phyloP scores from a whole-genome alignment of 148 eudicot species.

The Nyssa sinensis region DNA sequence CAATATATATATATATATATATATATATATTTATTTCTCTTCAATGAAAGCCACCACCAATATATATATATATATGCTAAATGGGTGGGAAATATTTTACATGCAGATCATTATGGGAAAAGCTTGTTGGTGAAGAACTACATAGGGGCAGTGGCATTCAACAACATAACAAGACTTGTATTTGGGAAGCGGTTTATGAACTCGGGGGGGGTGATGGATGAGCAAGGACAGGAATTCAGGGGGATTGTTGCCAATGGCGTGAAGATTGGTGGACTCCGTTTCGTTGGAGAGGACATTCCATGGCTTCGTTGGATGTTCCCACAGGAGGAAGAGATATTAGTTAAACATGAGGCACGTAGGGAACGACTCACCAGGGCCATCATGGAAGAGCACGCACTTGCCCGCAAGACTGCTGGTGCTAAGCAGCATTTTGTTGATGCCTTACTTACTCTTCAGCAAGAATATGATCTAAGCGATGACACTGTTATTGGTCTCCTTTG shows the following conservation, averaged over 20 bases:
- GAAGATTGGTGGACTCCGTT: conserved; percentile 42
- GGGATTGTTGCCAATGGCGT: conserved; percentile 50
- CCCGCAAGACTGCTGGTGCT: conserved; percentile 40
- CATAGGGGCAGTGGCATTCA: conserved; percentile 75
- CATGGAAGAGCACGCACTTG: conserved; percentile 69
- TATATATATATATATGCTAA: too few relatives aligned
- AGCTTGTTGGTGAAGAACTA: conserved; percentile 52
- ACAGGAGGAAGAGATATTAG: conserved; percentile 54
- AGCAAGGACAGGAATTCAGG: conserved; percentile 74
- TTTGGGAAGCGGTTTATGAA: conserved; percentile 81
- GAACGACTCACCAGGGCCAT: conserved; percentile 60
- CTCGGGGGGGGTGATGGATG: conserved; percentile 59
- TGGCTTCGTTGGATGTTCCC: conserved; percentile 70
- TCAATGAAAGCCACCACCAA: too few relatives aligned
- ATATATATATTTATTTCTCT: too few relatives aligned
- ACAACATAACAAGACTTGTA: conserved; percentile 80
- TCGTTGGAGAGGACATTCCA: conserved; percentile 67
- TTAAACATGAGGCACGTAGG: conserved; percentile 47
- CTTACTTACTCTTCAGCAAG: conserved; percentile 55
- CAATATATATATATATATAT: too few relatives aligned
- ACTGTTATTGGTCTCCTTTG: conserved; percentile 78
- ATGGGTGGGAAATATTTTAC: too few relatives aligned
- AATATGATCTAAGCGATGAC: conserved; percentile 80
- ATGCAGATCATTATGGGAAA: conserved; percentile 58
- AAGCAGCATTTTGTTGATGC: conserved; percentile 88